These are phyloP conservation scores for Sechiopsis laciniata DNA, from an alignment of 306 rosid genomes.

Conservation along the genomic window DNA sequence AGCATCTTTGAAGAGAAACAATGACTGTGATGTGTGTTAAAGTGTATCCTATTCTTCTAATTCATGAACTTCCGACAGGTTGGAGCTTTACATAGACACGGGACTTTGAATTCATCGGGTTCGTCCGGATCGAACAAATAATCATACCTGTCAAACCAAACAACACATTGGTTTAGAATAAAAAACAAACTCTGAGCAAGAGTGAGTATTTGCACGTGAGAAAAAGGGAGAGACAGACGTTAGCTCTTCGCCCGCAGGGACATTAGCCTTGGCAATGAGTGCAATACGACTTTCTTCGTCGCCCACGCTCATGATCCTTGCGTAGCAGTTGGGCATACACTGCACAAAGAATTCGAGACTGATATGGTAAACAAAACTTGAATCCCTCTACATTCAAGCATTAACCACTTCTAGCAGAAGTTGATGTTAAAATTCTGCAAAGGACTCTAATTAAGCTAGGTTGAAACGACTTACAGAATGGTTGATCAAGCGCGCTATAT, in stretches of 20 bases:
- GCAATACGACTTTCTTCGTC: conserved; percentile 90
- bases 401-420: background rate
- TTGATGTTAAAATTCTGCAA: background rate
- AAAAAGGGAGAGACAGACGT: conserved; percentile 55
- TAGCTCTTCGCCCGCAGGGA: conserved; percentile 81
- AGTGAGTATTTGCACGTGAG: background rate
- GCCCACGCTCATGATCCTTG: conserved; percentile 99
- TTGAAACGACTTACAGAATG: conserved; percentile 67
- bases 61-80: conserved; percentile 96
- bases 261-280: conserved; percentile 83
- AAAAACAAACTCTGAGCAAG: background rate
- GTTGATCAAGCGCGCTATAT: conserved; percentile 92
- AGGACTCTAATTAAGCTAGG: conserved; percentile 25
- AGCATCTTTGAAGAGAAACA: conserved; percentile 81
- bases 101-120: conserved; percentile 94
- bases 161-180: conserved; percentile 10
- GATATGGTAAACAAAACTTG: background rate
- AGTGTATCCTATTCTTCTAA: conserved; percentile 35
- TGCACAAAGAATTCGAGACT: conserved; percentile 22
- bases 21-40: conserved; percentile 38
- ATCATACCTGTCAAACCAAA: conserved; percentile 66
- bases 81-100: conserved; percentile 93
- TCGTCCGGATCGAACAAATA: conserved; percentile 97
- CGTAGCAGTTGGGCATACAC: conserved; percentile 99
- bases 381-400: background rate